Evolutionary conservation across 192 early-diverging fungal species (phyloP), one percentile per base, ranked within the genome.

Genomic region (Backusella tarrabulga): DNA sequence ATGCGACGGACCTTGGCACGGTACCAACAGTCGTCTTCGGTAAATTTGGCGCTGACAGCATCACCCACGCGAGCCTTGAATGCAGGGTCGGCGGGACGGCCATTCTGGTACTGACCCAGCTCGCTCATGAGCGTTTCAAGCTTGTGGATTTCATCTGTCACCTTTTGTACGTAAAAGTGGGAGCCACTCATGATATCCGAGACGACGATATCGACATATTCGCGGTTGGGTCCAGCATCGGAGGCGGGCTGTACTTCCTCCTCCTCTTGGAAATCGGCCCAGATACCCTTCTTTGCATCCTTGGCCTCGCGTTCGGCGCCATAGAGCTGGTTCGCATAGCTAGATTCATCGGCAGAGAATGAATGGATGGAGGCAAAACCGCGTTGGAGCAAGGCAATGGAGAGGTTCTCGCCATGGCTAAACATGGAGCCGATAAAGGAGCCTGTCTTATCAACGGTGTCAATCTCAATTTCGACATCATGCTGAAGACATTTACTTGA

Each of bases 341-440:
- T 87, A 72, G 90, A 93, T 81, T 97, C 93, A 17, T 91, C 87
- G n/a, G 96, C 96, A 76, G 92, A 94, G 84, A 91, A 94, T 42
- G 91, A 90, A 77, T 97, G 94, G 26, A 98, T 81, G 3, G 85
- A 82, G n/a, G 96, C 96, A 63, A 95, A 86, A 34, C 98, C 98
- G 42, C 88, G 86, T 56, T 91, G 86, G 68, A 98, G 82, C 44
- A 99, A 85, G 17, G 83, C 71, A n/a, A 91, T 86, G 1, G 95
- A 92, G 44, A 96, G 79, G 78, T 95, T 97, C 35, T 90, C 83
- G 42, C 89, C 88, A 74, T 84, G 81, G 11, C 91, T 76, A 83
- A 91, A 96, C 77, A 99, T 78, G n/a, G 91, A 84, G 15, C 97
- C 97, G 74, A 98, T 94, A 73, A 98, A 99, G 1, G 91, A 93